Evolutionary conservation across 345 rosid species (phyloP), one percentile per base, ranked within the genome.

Genomic region (Dipteronia dyeriana): DNA sequence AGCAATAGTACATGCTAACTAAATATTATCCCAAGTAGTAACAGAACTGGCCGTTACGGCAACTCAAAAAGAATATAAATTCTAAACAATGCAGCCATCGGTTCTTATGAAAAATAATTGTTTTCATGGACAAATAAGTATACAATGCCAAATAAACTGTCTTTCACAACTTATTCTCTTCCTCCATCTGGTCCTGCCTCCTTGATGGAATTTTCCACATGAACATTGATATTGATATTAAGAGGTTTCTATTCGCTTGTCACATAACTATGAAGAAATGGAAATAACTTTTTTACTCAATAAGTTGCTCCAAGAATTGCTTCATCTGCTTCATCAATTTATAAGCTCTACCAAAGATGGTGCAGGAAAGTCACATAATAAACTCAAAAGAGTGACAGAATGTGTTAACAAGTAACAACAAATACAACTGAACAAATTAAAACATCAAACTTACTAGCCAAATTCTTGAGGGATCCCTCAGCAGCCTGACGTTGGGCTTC

Each of bases 401-500:
- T 16, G 26, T 3, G 38, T 70, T 23, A 34, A 51, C 5, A 53
- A 41, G 67, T 17, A 68, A 56, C 20, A 68, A 23, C 43, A 72
- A 17, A 39, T 51, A 16, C 41, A 57, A 29, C 22, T 29, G 68
- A 5, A 19, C 13, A 59, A 53, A 6, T 20, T 19, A 43, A 64
- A 53, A 39, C 49, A 74, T n/a, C n/a, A 70, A 54, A 34, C 90
- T 84, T 80, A 97, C 99, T 79, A 62, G 99, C 95, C 78, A 94
- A 88, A 65, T 84, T 79, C 77, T 88, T 88, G 43, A 97, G 77
- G 67, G 97, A 94, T 86, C 63, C 83, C 81, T 90, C 98, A 64
- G 99, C 94, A 23, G 99, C 97, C 80, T 82, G 90, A 53, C 75
- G 81, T 79, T 84, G 93, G 43, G 98, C 97, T 87, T 92, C 95